Base-by-base conservation (phyloP, 305 asterid genomes). In the Fraxinus floribunda region DNA sequence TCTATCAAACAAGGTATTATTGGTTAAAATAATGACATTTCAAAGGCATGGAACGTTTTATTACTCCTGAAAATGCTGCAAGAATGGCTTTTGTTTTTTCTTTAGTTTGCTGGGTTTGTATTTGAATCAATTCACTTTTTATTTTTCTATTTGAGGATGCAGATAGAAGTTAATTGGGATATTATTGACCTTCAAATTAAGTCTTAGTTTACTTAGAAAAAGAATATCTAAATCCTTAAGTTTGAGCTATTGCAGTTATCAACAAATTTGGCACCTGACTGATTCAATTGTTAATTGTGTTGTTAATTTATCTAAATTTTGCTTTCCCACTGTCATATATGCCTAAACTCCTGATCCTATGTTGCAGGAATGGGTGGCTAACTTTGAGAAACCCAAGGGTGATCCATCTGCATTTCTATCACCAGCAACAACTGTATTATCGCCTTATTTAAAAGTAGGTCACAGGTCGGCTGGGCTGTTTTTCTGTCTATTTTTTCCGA, bases 301-400 rank as follows among this genome's bases (percentile, higher is more conserved):
- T 73, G 62, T 60, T 68, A 5, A 41, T n/a, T 78, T 22, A 29
- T 70, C 10, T 15, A 38, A 64, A 8, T 78, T 74, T 57, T 41
- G 20, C 18, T 35, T 41, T 68, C 79, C 73, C 46, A 15, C 52
- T 8, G 74, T 16, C 13, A 38, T 77, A 20, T 64, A 49, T 57
- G 5, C 78, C 52, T 71, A 78, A 34, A 49, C 39, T 46, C 41
- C 62, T 81, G 18, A 16, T 86, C 82, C 83, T 77, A 18, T 79
- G 73, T 81, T 72, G 85, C 88, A 94, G 99, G 97, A 92, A 22
- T 95, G 98, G 98, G 95, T 93, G 78, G 94, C 97, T 62, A 92
- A 89, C 83, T 95, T 95, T 86, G 99, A 95, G 92, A 95, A 95
- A 85, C 99, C 99, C 78, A 94, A 94, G 90, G 98, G 98, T 52